phyloP scores from a whole-genome alignment of 2,329 filamentous ascomycete species.

The Fusarium pseudocircinatum region DNA sequence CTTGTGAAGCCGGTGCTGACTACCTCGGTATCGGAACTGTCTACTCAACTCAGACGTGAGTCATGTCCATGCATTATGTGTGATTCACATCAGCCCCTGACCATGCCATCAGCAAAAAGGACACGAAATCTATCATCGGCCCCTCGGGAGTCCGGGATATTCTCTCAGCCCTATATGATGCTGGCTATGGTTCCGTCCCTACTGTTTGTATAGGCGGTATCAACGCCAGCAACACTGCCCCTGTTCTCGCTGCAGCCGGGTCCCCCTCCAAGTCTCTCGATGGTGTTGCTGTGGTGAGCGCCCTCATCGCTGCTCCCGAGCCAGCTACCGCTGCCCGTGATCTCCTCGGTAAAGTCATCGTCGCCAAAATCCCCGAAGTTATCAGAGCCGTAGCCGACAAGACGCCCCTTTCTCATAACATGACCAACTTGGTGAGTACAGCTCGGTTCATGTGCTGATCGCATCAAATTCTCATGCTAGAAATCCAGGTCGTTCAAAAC shows the following conservation, averaged over 20 bases:
- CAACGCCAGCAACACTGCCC: slow-evolving; percentile 77
- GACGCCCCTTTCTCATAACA: slow-evolving; percentile 88
- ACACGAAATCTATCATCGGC: slow-evolving; percentile 76
- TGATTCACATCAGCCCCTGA: slow-evolving; percentile 1
- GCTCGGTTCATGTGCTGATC: not conserved
- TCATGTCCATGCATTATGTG: slow-evolving; percentile 8
- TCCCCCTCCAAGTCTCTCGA: slow-evolving; percentile 69
- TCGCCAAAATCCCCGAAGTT: slow-evolving; percentile 62
- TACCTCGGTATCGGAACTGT: slow-evolving; percentile 93
- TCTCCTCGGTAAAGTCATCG: slow-evolving; percentile 58
- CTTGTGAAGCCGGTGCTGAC: slow-evolving; percentile 80
- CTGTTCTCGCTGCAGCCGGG: slow-evolving; percentile 76
- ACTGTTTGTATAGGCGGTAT: slow-evolving; percentile 92
- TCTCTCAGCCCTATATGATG: slow-evolving; percentile 64
- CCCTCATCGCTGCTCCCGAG: slow-evolving; percentile 78
- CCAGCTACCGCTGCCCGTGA: slow-evolving; percentile 70
- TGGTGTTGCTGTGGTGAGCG: slow-evolving; percentile 89
- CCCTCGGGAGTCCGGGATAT: slow-evolving; percentile 64
- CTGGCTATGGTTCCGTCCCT: slow-evolving; percentile 57
- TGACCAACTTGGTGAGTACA: slow-evolving; percentile 81
- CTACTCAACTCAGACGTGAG: slow-evolving; percentile 82
- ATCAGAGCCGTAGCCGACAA: slow-evolving; percentile 68
- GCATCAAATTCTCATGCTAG: not conserved
- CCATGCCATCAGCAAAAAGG: slow-evolving; percentile 71
- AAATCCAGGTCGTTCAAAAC: slow-evolving; percentile 79